Evolutionary conservation across 768 basidiomycete genomes (phyloP), one percentile per base, ranked within the genome.

Genomic region (Boletus huronensis): DNA sequence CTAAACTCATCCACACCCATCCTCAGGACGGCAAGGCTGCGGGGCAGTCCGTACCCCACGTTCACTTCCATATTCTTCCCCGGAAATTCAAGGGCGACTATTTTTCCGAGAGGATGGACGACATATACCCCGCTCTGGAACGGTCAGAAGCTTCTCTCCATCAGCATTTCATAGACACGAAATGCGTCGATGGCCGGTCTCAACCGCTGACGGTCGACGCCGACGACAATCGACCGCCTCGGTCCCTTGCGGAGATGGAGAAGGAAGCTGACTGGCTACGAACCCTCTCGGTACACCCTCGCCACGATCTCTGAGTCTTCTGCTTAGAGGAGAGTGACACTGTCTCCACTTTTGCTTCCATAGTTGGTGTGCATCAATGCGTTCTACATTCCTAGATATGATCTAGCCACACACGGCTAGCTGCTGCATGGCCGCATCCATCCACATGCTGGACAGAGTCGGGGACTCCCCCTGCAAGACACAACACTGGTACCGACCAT

Each of bases 1-100:
- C 43, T 38, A 36, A 23, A 50, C 50, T 56, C 31, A 58, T 31
- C 14, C 61, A n/a, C 23, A 5, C 31, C 32, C 5, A n/a, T 47
- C 9, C 40, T 14, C 62, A 93, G 90, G 93, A 98, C 64, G 94
- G 95, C 13, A 79, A 78, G 57, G 90, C 88, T 14, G 90, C 94
- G 1, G 94, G 93, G 0, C 87, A 88, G 70, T 80, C 80, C 6
- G 60, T 74, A 40, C 66, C 71, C 16, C 97, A 98, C 66, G 92
- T 98, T n/a, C 97, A 99, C 71, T 88, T 97, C 61, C 97, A 99
- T 67, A 72, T 98, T 28, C 73, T 99, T 5, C 97, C 97, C 21
- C 84, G 96, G 2, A 85, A 85, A 64, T 73, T 79, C 31, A 76
- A 74, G 44, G 86, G 85, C 11, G 90, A 92, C 70, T 74, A 71